Base-by-base conservation (phyloP, 108 stramenopile genomes). In the Cyclostephanos tholiformis region DNA sequence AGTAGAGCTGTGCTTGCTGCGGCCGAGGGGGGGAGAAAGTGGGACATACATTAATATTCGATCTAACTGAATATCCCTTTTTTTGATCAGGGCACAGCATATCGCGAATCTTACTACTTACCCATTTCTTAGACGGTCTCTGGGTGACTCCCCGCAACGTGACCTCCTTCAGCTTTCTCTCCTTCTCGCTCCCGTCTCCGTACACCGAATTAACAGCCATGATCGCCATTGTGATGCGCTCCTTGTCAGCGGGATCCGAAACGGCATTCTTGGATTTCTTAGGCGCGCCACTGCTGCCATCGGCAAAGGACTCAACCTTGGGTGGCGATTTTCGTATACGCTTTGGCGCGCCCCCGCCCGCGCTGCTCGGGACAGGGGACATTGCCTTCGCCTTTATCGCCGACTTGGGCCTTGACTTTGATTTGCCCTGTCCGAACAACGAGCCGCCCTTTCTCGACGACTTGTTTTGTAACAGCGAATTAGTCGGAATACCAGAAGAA, bases 1-100 rank as follows among this genome's bases (percentile, higher is more conserved):
- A 89, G 60, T 89, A 89, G 0, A 89, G 77, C 74, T 89, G 88
- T n/a, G 88, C 88, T 80, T 89, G 88, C 78, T 65, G 65, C 60
- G 25, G 11, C 22, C 22, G 19, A 17, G 0, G 0, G 35, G 2
- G 63, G 29, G 25, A 55, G 35, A 19, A 53, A 32, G 14, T 4
- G 48, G 57, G 29, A 35, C 14, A 35, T 5, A 58, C 17, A 0
- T 17, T 5, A 2, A 29, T 14, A 16, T 16, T 3, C 44, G 44
- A 46, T 1, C 14, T 13, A 46, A 46, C n/a, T n/a, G n/a, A n/a
- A n/a, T 41, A 12, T 41, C 36, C 9, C 0, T 41, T 9, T 4
- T 46, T 14, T 14, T 0, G 2, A 51, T 65, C 13, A 62, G 7
- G 43, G 41, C 48, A 27, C 22, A 67, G 27, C 10, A 32, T 48